phyloP scores from a whole-genome alignment of 306 rosid species.

The Cicer arietinum region DNA sequence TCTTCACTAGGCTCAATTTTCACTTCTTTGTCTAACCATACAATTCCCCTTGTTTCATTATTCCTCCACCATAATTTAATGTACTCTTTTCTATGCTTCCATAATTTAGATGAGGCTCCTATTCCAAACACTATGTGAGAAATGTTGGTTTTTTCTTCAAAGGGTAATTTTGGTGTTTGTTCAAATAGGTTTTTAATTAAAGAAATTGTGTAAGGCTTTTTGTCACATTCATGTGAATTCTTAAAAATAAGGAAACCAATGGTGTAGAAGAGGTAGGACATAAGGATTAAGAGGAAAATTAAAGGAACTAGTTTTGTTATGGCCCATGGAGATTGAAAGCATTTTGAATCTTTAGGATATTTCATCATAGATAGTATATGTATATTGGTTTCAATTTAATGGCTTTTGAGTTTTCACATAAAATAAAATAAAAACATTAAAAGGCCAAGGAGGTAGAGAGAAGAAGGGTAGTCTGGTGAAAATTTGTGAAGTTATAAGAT shows the following conservation, averaged over 20 bases:
- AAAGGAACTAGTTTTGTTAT: constrained; percentile 45
- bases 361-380: constrained; percentile 32
- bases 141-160: constrained; percentile 51
- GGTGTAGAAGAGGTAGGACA: constrained; percentile 49
- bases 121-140: constrained; percentile 76
- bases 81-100: constrained; percentile 64
- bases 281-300: constrained; percentile 45
- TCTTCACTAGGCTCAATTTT: constrained; percentile 34
- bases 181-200: not conserved
- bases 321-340: constrained; percentile 38
- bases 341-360: constrained; percentile 51
- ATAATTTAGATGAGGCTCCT: constrained; percentile 63
- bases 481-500: too few species aligned
- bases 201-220: not conserved
- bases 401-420: not conserved
- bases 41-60: constrained; percentile 58
- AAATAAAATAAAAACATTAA: too few species aligned
- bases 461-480: too few species aligned
- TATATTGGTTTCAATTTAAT: constrained; percentile 2
- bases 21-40: constrained; percentile 65
- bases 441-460: too few species aligned
- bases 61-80: constrained; percentile 74
- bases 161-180: not conserved
- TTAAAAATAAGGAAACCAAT: constrained; percentile 34
- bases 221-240: constrained; percentile 29